Evolutionary conservation across 2,329 filamentous ascomycete genomes (phyloP).

Genomic region (Aspergillus costaricaensis): DNA sequence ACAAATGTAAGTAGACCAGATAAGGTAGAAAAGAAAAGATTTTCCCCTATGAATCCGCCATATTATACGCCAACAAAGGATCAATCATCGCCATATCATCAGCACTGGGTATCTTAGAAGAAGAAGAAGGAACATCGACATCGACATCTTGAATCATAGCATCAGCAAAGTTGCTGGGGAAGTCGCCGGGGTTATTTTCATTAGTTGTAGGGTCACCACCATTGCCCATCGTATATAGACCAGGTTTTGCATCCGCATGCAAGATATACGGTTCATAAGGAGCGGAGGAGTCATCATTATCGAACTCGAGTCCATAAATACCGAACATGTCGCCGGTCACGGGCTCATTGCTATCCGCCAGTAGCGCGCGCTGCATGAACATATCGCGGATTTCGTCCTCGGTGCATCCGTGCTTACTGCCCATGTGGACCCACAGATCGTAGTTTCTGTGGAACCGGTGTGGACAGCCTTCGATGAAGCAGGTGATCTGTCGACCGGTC

Average conservation of each 20-base stretch:
- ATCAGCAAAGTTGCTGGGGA: constrained; percentile 20
- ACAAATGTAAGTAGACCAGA: neutral
- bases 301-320: constrained; percentile 41
- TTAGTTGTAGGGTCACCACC: neutral
- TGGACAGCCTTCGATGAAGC: constrained; percentile 53
- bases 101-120: constrained; percentile 32
- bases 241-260: neutral
- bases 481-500: constrained; percentile 53
- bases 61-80: constrained; percentile 35
- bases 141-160: constrained; percentile 31
- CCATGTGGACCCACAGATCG: constrained; percentile 60
- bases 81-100: constrained; percentile 39
- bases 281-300: constrained; percentile 22
- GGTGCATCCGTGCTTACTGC: constrained; percentile 43
- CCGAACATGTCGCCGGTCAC: constrained; percentile 33
- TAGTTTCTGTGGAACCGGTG: constrained; percentile 59
- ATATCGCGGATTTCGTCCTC: constrained; percentile 44
- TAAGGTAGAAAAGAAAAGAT: neutral
- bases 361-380: constrained; percentile 43
- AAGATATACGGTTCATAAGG: constrained; percentile 19
- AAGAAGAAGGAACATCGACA: no score
- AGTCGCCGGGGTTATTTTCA: neutral
- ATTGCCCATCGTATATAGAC: neutral
- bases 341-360: constrained; percentile 31
- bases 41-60: constrained; percentile 25